Base-by-base conservation (phyloP, 1,139 yeast genomes). In the Kodamaea derodonti region DNA sequence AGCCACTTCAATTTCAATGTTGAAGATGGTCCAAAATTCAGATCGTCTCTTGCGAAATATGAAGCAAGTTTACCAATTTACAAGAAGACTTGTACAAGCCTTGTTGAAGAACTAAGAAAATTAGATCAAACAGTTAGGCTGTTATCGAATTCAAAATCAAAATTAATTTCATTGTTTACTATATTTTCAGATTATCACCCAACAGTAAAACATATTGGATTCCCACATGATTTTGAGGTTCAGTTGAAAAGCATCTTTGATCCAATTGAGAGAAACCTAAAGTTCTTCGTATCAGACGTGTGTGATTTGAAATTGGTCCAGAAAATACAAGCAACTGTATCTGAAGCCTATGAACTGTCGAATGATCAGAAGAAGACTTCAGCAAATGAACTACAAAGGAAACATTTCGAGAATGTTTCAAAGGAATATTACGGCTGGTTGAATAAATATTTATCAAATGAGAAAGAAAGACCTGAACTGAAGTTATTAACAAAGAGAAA, bases 11-110 rank as follows among this genome's bases (percentile, higher is more conserved):
- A 47, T 32, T 64, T 67, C 34, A 54, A 53, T 29, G 62, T 65
- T 49, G 84, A 79, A 38, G 95, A 84, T 50, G 94, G 94, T 0
- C 95, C 95, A 0, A 72, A 78, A 30, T 84, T 84, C 50, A 62
- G 94, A 32, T 78, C 75, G 23, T 61, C 78, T 0, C 56, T 84
- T 14, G 60, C 64, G 10, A 62, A 63, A 7, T 72, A 78, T 48
- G 94, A 84, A 52, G 62, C 65, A 15, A 62, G 65, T 32, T 62
- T 83, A 0, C 74, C 77, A 0, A 54, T 56, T 14, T 61, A 80
- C 41, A 71, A 73, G 38, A 64, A 64, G 29, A 58, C 66, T 7
- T 61, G 73, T 32, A 37, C 48, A 4, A 54, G 49, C 4, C 47
- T 71, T 5, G 49, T 60, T 7, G 69, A 65, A 13, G 72, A 66